phyloP scores from a whole-genome alignment of 2,329 filamentous ascomycete genomes.

The Tolypocladium endophyticum region DNA sequence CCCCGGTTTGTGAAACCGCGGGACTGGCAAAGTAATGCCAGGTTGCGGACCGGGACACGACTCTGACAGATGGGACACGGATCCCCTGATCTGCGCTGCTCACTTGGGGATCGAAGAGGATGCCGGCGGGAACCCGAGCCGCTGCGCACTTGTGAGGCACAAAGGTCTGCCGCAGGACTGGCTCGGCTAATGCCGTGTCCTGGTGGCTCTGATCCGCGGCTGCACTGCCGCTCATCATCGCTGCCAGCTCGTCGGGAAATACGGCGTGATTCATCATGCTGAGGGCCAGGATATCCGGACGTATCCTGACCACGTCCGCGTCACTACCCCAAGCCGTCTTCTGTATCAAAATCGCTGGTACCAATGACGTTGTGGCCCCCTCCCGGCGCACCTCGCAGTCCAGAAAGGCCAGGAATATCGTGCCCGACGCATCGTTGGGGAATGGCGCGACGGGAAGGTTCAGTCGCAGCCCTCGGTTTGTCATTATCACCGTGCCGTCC shows the following conservation, averaged over 20 bases:
- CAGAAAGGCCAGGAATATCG: not conserved
- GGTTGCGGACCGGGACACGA: not conserved
- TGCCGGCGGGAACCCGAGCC: not conserved
- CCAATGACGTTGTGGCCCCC: not conserved
- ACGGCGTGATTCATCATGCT: not conserved
- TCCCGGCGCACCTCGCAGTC: not conserved
- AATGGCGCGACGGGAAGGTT: not conserved
- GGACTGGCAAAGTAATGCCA: not conserved
- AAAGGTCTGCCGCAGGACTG: not conserved
- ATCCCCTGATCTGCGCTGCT: not conserved
- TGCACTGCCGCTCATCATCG: not conserved
- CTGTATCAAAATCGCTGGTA: not conserved
- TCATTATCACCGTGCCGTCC: not conserved
- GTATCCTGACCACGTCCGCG: not conserved
- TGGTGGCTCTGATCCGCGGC: not conserved
- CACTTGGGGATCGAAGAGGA: not conserved
- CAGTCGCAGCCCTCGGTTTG: not conserved
- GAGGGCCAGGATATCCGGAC: not conserved
- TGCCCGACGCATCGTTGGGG: not conserved
- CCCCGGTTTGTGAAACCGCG: not conserved
- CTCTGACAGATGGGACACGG: not conserved
- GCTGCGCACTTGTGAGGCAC: not conserved
- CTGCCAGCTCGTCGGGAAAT: not conserved
- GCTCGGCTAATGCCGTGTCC: not conserved
- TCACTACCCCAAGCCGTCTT: not conserved